These are phyloP conservation scores for Nyctanthes arbortristis DNA, from an alignment of 257 asterid species.

Conservation along the genomic window DNA sequence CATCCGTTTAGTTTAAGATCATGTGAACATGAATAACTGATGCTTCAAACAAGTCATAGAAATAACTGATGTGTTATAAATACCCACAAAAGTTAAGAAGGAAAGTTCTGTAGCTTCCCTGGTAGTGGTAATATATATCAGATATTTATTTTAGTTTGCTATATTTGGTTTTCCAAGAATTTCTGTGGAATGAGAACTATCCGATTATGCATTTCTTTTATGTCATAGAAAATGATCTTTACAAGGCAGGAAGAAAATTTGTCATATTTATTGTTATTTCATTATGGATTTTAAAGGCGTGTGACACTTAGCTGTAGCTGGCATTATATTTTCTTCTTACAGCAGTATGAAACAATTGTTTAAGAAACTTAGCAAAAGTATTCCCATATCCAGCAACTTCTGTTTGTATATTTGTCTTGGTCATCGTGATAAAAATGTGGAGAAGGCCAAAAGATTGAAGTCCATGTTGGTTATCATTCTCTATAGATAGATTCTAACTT, in stretches of 20 bases:
- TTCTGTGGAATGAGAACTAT: not conserved
- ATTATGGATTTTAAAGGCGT: not conserved
- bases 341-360: not conserved
- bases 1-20: not conserved
- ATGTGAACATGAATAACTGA: not conserved
- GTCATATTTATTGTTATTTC: not conserved
- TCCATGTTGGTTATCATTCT: not conserved
- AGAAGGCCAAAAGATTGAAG: not conserved
- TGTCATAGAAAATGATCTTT: not conserved
- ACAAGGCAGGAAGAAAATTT: not conserved
- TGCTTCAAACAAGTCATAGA: not conserved
- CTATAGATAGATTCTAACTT: not conserved
- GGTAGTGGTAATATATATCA: not conserved
- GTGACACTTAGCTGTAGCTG: not conserved
- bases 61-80: slow-evolving; percentile 6
- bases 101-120: not conserved
- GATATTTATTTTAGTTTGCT: not conserved
- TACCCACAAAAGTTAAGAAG: not conserved
- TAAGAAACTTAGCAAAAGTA: not conserved
- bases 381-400: not conserved
- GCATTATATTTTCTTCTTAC: not conserved
- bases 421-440: not conserved
- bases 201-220: not conserved
- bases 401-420: not conserved
- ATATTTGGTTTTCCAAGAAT: not conserved